Base-by-base conservation (phyloP, 2,329 filamentous ascomycete genomes). In the Ramularia endophylla region DNA sequence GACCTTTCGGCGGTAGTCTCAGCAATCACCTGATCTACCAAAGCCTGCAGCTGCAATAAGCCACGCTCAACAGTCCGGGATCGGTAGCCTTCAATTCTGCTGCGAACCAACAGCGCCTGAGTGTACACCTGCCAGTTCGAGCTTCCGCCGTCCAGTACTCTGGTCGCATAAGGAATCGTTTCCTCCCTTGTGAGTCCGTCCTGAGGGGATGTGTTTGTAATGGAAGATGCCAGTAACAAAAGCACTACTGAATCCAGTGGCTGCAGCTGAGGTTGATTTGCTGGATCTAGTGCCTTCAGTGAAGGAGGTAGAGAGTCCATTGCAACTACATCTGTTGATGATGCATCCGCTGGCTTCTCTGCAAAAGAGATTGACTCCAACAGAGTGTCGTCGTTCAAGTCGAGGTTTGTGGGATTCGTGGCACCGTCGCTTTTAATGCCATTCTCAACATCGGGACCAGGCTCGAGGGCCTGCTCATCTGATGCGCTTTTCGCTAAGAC, bases 111-210 rank as follows among this genome's bases (percentile, higher is more conserved):
- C 7, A 98, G 71, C 0, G 88, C 92, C 60, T 97, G 89, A 0
- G 92, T 95, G 61, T 97, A 97, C 25, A 95, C 83, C 62, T 97
- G 92, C 92, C 92, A 98, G 63, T 97, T 98, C 1, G 87, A 90
- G 33, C 85, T 85, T 53, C 90, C 89, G 46, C 92, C 88, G 7
- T 85, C 78, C 1, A 98, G 73, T 0, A 97, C 92, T 29, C 92
- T 80, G 2, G 82, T 83, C 1, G 92, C 92, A 60, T 90, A 98
- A 0, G 92, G 92, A 1, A 94, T 66, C 4, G 94, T 90, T 60
- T 97, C 87, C 65, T 97, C 89, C n/a, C 88, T 77, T 0, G 89
- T 97, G 1, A 98, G 71, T 0, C 85, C 83, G 60, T 97, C 84
- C 1, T 80, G 73, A 0, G 92, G 88, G 0, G 88, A 84, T 0